Conservation (phyloP, 805 yeast species). For the Cyberlindnera petersonii region DNA sequence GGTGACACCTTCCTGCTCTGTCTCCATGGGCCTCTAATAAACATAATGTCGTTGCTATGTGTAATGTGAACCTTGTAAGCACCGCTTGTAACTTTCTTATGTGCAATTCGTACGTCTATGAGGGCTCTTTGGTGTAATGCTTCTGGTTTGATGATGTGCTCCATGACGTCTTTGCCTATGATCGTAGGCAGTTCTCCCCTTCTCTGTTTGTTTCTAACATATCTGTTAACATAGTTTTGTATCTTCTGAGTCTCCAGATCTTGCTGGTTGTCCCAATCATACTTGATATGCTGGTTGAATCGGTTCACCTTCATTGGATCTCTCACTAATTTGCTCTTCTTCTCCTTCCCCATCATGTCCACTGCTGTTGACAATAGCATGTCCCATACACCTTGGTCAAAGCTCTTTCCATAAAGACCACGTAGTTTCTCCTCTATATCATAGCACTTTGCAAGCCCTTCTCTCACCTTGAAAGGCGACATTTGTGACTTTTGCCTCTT, state of each 20-base stretch:
- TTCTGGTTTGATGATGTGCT: constrained; percentile 18
- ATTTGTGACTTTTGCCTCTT: constrained; percentile 17
- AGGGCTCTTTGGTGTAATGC: constrained; percentile 21
- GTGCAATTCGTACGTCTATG: constrained; percentile 9
- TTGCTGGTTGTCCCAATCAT: constrained; percentile 19
- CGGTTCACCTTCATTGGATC: constrained; percentile 3
- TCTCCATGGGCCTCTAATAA: constrained; percentile 22
- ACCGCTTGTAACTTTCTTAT: constrained; percentile 11
- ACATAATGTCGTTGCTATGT: constrained; percentile 9
- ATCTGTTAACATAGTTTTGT: constrained; percentile 15
- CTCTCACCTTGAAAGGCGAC: constrained; percentile 17
- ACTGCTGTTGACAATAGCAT: background rate
- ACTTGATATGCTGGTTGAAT: constrained; percentile 19
- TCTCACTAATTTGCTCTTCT: background rate
- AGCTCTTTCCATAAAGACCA: background rate
- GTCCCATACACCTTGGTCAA: constrained; percentile 2
- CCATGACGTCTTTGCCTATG: constrained; percentile 18
- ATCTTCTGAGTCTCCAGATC: constrained; percentile 16
- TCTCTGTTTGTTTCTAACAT: constrained; percentile 12
- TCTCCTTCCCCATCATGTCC: background rate
- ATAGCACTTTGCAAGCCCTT: constrained; percentile 12
- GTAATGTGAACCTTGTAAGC: constrained; percentile 21
- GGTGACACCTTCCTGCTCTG: constrained; percentile 17
- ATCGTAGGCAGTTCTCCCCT: constrained; percentile 16
- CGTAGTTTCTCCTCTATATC: constrained; percentile 16